Base-by-base conservation (phyloP, 2,329 filamentous ascomycete genomes). In the Fusarium ambrosium region DNA sequence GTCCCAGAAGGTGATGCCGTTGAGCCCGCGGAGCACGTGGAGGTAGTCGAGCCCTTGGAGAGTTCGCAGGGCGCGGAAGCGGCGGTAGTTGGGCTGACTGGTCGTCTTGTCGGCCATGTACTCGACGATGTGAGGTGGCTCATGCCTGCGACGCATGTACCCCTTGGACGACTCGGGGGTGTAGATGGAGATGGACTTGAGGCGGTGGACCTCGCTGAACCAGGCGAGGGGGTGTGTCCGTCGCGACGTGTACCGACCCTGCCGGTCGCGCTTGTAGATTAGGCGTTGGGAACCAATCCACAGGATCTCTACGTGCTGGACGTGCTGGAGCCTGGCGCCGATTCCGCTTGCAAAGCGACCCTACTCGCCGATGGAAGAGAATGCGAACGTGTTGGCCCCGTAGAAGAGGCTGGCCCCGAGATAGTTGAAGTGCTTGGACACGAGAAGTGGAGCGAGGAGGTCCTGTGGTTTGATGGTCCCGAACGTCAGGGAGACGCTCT, bases 361-460 rank as follows among this genome's bases (percentile, higher is more conserved):
- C 75, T 86, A 84, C 76, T 89, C 87, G 55, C 87, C 87, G 0
- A 89, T 78, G n/a, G 85, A 87, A n/a, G 86, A 87, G 73, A 89
- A 89, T 0, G 84, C 85, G 69, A 89, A 89, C 0, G 80, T 86
- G 72, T 89, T 89, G 2, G 79, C 69, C 9, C 86, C 86, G 64
- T 89, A 89, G 69, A 89, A 89, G 3, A 85, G 70, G 67, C 85
- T 84, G 3, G 79, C 74, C 0, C 84, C 86, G 2, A 86, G 73
- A 32, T 82, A 85, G 59, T 81, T 76, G 82, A 85, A 87, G 1
- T 79, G 73, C 64, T 80, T 85, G 62, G 78, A 84, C 0, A 88
- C 86, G 0, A 81, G 37, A 0, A 89, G 79, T 0, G 82, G 77
- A 0, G 77, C 77, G 0, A 89, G 81, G 0, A 86, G 70, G 0